phyloP scores from a whole-genome alignment of 495 filamentous ascomycete genomes.

The Penicillium cataractarum region DNA sequence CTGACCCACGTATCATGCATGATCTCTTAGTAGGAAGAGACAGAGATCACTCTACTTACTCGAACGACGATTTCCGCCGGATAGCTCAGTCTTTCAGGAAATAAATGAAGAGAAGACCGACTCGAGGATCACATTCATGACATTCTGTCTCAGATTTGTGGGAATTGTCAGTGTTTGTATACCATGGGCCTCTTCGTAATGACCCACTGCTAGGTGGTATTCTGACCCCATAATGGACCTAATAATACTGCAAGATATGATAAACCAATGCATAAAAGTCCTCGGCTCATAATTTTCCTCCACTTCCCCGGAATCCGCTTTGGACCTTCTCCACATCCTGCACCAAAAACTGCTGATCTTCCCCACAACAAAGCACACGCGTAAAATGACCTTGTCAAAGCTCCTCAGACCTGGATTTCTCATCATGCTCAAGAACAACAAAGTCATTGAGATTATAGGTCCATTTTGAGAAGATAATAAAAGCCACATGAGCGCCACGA shows the following conservation, averaged over 20 bases:
- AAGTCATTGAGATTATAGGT: not conserved
- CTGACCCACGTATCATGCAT: not conserved
- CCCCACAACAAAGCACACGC: constrained; percentile 14
- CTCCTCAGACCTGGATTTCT: not conserved
- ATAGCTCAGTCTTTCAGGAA: no score
- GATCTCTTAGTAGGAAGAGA: not conserved
- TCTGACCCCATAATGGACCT: not conserved
- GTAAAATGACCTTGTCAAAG: not conserved
- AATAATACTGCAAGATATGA: not conserved
- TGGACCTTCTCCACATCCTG: constrained; percentile 20
- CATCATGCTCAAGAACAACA: not conserved
- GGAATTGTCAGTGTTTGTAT: not conserved
- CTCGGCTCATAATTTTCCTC: not conserved
- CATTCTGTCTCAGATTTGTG: not conserved
- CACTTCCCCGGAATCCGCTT: not conserved
- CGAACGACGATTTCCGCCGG: not conserved
- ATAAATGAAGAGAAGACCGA: not conserved
- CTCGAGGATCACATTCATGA: not conserved
- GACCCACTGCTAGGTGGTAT: not conserved
- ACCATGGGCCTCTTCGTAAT: not conserved
- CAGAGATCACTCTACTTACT: not conserved
- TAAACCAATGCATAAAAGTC: not conserved
- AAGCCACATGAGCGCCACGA: not conserved
- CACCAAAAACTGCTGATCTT: constrained; percentile 18
- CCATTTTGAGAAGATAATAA: not conserved